Conservation (phyloP, 306 rosid species). For the Rubus parviflorus region DNA sequence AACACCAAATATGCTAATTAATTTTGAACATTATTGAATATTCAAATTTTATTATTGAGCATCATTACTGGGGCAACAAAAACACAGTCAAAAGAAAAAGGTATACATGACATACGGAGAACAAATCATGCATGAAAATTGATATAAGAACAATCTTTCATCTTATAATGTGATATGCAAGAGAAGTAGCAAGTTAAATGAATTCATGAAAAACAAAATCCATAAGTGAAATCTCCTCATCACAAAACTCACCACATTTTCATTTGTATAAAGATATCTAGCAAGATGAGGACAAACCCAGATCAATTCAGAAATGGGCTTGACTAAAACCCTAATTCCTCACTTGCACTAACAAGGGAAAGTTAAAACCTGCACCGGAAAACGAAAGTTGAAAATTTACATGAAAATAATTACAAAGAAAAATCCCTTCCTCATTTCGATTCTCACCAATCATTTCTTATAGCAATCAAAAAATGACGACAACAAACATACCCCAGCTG, state of each 20-base stretch:
- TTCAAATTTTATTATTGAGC: background rate
- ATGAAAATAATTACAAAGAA: conserved; percentile 8
- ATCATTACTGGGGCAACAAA: background rate
- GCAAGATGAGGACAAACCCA: conserved; percentile 23
- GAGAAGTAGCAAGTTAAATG: conserved; percentile 12
- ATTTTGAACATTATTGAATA: background rate
- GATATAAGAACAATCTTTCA: background rate
- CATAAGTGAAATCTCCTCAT: conserved; percentile 7
- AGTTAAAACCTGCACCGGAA: background rate
- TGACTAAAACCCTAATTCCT: conserved; percentile 17
- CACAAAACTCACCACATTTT: conserved; percentile 2
- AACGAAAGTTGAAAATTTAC: background rate
- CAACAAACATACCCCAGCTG: conserved; percentile 15
- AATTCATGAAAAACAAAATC: conserved; percentile 9
- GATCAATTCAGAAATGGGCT: conserved; percentile 25
- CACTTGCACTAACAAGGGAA: conserved; percentile 20
- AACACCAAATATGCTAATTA: background rate
- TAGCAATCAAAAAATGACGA: background rate
- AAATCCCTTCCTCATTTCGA: conserved; percentile 7
- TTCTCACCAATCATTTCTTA: conserved; percentile 18
- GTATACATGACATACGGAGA: background rate
- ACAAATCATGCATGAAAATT: conserved; percentile 1
- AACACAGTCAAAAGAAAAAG: background rate
- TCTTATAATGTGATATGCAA: conserved; percentile 15
- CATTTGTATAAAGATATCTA: conserved; percentile 1